phyloP scores from a whole-genome alignment of 2,329 filamentous ascomycete species.

The Claviceps monticola region DNA sequence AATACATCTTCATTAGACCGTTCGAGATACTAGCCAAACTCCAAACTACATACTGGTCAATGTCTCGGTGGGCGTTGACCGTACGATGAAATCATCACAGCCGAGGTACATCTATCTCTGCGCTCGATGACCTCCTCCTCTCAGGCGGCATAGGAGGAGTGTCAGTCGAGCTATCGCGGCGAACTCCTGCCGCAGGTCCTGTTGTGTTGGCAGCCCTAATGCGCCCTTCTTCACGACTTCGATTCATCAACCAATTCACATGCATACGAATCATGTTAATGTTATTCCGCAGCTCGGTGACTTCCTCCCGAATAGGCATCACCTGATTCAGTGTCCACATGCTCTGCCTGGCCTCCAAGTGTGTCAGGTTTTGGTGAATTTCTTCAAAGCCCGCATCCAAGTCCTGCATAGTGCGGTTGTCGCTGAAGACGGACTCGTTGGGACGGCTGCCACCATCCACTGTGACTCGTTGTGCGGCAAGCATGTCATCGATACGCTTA shows the following conservation, averaged over 20 bases:
- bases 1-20: too few species aligned
- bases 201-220: slow-evolving; percentile 23
- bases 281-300: slow-evolving; percentile 44
- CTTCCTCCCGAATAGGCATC: slow-evolving; percentile 46
- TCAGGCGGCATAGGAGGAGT: slow-evolving; percentile 17
- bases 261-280: slow-evolving; percentile 46
- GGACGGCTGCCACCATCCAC: slow-evolving; percentile 2
- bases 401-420: slow-evolving; percentile 30
- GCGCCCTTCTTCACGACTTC: slow-evolving; percentile 33
- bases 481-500: slow-evolving; percentile 21
- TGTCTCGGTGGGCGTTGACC: too few species aligned
- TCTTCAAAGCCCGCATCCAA: slow-evolving; percentile 36
- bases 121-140: slow-evolving; percentile 23
- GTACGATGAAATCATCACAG: slow-evolving; percentile 10
- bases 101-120: slow-evolving; percentile 25
- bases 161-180: slow-evolving; percentile 17
- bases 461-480: slow-evolving; percentile 19
- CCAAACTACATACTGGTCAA: too few species aligned
- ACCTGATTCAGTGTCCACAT: slow-evolving; percentile 49
- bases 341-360: slow-evolving; percentile 45
- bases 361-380: slow-evolving; percentile 40
- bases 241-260: slow-evolving; percentile 43
- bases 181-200: slow-evolving; percentile 16
- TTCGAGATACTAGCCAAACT: too few species aligned
- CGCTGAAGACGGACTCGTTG: slow-evolving; percentile 31